Conservation (phyloP, 2,329 filamentous ascomycete species). For the Calonectria hongkongensis region DNA sequence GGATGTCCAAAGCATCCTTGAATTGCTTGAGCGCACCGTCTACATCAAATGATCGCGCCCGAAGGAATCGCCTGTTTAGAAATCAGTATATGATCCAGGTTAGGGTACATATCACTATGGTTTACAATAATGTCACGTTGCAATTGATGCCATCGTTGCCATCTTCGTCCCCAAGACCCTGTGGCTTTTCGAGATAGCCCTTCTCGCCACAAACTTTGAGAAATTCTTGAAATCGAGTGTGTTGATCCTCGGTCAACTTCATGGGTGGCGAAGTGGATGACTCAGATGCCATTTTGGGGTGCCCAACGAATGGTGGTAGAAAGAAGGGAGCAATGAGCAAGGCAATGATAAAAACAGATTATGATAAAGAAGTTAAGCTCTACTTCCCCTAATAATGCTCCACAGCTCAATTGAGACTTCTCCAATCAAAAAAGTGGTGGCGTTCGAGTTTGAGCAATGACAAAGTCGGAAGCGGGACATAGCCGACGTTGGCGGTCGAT, state of each 20-base stretch:
- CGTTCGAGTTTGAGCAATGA: too few relatives aligned
- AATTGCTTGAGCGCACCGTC: slow-evolving; percentile 5
- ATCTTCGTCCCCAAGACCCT: background rate
- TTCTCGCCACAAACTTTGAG: background rate
- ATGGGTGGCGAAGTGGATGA: background rate
- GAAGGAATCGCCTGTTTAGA: background rate
- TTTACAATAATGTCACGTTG: background rate
- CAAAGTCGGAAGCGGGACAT: too few relatives aligned
- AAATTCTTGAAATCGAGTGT: background rate
- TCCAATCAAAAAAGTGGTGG: too few relatives aligned
- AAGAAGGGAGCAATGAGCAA: background rate
- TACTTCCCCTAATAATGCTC: background rate
- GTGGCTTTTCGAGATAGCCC: background rate
- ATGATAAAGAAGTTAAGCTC: background rate
- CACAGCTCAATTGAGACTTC: too few relatives aligned
- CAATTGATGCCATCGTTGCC: slow-evolving; percentile 1
- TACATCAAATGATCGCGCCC: slow-evolving; percentile 1
- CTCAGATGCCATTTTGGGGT: background rate
- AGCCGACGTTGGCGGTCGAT: too few relatives aligned
- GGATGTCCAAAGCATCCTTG: background rate
- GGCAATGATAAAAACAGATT: background rate
- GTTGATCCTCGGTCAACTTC: background rate
- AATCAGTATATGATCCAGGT: background rate
- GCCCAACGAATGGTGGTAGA: background rate
- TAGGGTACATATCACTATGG: background rate